Evolutionary conservation across 108 stramenopile genomes (phyloP), one percentile per base, ranked within the genome.

Genomic region (Skeletonema grethae): DNA sequence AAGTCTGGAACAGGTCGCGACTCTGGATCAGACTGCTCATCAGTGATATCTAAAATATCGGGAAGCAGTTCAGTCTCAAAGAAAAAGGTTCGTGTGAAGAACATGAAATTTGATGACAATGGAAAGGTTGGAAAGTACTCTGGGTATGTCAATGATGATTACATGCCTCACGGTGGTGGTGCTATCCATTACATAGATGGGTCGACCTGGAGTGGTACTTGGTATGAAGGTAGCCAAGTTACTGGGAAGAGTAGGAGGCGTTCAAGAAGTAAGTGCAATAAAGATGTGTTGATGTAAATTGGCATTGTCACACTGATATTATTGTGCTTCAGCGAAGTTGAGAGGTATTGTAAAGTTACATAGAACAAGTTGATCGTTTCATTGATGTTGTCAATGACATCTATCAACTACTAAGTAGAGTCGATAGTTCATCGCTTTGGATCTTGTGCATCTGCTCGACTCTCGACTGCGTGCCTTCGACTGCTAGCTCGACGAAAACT

Each of bases 151-250:
- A 76, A 76, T 48, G 32, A 18, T 10, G 59, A 76, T 32, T 69
- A 63, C 29, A 61, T 68, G 29, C 75, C 75, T 28, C 75, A 76
- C 58, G 75, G 75, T 18, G 62, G 53, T 45, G 77, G 77, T 10
- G 67, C 70, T 57, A 60, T 65, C 4, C 57, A 38, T 18, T 71
- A 71, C 30, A 13, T n/a, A 7, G 66, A 79, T 61, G 77, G 70
- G 20, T 29, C 35, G 22, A 36, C 45, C 48, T 76, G 32, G 43
- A 65, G 62, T 24, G 75, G 75, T 0, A 58, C 39, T n/a, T 76
- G 75, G 75, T 61, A 56, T 48, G 75, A 76, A 38, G 75, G 75
- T 4, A 76, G 45, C 35, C 61, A 69, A 48, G 75, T 76, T 30
- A 61, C 68, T 25, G 75, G 75, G 9, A 73, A 73, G 60, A 62